Evolutionary conservation across 108 stramenopile genomes (phyloP).

Genomic region (Mayamaea pseudoterrestris): DNA sequence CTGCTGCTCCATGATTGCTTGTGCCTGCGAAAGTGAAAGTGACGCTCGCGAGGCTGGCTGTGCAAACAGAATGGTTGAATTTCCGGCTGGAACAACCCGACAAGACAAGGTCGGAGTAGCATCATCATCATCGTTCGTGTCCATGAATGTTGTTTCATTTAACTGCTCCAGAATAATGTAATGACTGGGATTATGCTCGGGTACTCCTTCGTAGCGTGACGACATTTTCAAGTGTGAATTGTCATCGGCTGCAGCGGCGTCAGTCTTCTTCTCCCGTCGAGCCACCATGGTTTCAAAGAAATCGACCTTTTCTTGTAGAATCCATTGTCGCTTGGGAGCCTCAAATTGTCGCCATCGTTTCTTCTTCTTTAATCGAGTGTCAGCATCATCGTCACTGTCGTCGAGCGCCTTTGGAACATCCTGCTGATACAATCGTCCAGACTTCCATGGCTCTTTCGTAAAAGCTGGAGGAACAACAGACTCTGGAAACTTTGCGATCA

Average conservation of each 20-base stretch:
- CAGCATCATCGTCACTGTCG: conserved; percentile 40
- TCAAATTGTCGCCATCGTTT: conserved; percentile 50
- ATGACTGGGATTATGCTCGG: conserved; percentile 62
- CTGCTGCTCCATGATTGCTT: conserved; percentile 71
- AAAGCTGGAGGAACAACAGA: conserved; percentile 51
- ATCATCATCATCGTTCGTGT: conserved; percentile 9
- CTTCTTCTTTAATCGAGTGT: conserved; percentile 32
- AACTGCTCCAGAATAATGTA: conserved; percentile 35
- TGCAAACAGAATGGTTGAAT: conserved; percentile 50
- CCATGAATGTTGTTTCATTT: neutral
- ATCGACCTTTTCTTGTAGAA: conserved; percentile 63
- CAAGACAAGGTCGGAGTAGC: conserved; percentile 23
- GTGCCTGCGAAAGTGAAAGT: conserved; percentile 61
- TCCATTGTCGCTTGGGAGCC: conserved; percentile 61
- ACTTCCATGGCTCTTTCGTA: conserved; percentile 21
- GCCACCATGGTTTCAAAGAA: conserved; percentile 58
- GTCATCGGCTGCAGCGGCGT: conserved; percentile 1
- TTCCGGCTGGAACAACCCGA: conserved; percentile 24
- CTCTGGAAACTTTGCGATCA: conserved; percentile 64
- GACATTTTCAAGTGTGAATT: conserved; percentile 15
- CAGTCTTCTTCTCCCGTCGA: conserved; percentile 20
- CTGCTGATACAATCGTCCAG: conserved; percentile 61
- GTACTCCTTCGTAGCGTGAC: conserved; percentile 60
- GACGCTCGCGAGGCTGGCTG: conserved; percentile 61
- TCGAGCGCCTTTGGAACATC: conserved; percentile 69